A percentile compares a stretch with the other conserved stretches of the same genome.
Evolutionary conservation across 2,329 filamentous ascomycete species (phyloP).

Genomic region (Diaporthe amygdali): DNA sequence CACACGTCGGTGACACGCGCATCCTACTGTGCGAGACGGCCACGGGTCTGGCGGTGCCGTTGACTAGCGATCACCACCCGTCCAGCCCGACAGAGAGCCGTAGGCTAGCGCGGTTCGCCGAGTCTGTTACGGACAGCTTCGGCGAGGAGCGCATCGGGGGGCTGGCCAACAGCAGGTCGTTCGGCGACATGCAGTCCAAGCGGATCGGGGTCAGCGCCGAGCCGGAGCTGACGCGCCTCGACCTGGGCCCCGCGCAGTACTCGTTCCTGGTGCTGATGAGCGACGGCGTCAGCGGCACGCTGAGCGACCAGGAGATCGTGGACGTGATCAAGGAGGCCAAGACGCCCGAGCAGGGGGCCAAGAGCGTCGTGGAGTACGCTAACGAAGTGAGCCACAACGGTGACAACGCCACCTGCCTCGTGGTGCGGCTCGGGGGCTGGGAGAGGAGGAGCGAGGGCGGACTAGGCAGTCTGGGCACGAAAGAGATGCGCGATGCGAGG

Average conservation of each 20-base stretch:
- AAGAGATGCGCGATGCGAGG: conserved; percentile 87
- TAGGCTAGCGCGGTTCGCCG: conserved; percentile 82
- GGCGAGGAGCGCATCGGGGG: conserved; percentile 95
- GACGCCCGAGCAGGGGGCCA: conserved; percentile 86
- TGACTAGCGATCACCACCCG: conserved; percentile 93
- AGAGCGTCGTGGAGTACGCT: conserved; percentile 82
- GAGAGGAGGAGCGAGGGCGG: conserved; percentile 82
- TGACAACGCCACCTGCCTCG: conserved; percentile 73
- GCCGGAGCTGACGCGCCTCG: conserved; percentile 81
- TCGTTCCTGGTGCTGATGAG: conserved; percentile 87
- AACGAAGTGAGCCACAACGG: conserved; percentile 77
- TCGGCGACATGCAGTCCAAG: conserved; percentile 91
- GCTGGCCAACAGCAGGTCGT: conserved; percentile 90
- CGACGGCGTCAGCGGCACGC: conserved; percentile 85
- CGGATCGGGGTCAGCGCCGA: conserved; percentile 93
- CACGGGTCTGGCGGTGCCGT: conserved; percentile 77
- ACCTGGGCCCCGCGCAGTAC: conserved; percentile 84
- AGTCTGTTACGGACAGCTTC: conserved; percentile 92
- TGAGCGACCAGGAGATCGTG: conserved; percentile 93
- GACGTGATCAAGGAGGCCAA: conserved; percentile 93
- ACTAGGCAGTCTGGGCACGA: conserved; percentile 86
- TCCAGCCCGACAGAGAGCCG: conserved; percentile 83
- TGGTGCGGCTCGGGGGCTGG: conserved; percentile 72
- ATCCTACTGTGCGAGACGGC: conserved; percentile 87
- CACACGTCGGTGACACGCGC: conserved; percentile 92